These are phyloP conservation scores for Cordyceps farinosa DNA, from an alignment of 2,329 filamentous ascomycete genomes.

Conservation along the genomic window DNA sequence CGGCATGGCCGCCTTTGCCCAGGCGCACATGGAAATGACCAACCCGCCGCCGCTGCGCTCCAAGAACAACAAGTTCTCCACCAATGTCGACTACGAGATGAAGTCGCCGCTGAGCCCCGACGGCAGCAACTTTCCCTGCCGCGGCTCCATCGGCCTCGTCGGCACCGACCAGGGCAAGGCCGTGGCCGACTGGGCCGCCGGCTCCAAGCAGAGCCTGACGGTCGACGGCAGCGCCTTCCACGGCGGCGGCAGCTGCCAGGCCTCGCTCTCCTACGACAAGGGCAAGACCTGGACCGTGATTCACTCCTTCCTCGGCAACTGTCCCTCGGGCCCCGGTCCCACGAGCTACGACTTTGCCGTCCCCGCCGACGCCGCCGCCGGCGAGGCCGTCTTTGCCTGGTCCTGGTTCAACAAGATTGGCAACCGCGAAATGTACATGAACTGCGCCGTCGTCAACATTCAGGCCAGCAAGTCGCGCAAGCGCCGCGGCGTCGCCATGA, in stretches of 20 bases:
- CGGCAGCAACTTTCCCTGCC: constrained; percentile 72
- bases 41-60: constrained; percentile 51
- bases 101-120: constrained; percentile 59
- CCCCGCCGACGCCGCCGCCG: constrained; percentile 57
- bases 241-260: constrained; percentile 71
- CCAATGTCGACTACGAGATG: constrained; percentile 66
- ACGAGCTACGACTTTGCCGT: constrained; percentile 62
- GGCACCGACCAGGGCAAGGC: constrained; percentile 48
- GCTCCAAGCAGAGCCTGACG: constrained; percentile 59
- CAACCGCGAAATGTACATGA: constrained; percentile 62
- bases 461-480: constrained; percentile 32
- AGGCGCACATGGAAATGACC: constrained; percentile 56
- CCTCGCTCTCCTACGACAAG: constrained; percentile 69
- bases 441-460: constrained; percentile 70
- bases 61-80: constrained; percentile 47
- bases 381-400: constrained; percentile 68
- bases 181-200: constrained; percentile 60
- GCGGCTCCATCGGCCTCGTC: constrained; percentile 54
- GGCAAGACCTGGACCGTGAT: constrained; percentile 68
- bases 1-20: constrained; percentile 40
- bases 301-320: constrained; percentile 54
- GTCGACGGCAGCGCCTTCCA: constrained; percentile 62
- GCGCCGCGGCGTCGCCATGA: constrained; percentile 41
- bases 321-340: constrained; percentile 39
- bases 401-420: constrained; percentile 65